phyloP scores from a whole-genome alignment of 176 grass and related monocot species.

The Raddia distichophylla region DNA sequence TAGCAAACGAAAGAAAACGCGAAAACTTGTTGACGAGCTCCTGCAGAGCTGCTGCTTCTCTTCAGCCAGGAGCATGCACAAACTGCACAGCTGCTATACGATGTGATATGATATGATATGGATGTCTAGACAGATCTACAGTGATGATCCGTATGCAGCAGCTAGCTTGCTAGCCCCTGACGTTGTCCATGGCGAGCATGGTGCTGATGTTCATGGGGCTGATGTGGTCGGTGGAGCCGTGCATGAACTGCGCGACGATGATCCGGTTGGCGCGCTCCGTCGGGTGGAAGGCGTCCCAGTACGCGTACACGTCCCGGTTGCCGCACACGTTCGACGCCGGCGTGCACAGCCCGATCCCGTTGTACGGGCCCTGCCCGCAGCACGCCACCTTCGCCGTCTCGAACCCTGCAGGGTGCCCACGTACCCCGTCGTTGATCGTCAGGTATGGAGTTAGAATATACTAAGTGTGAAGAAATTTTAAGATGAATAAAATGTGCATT shows the following conservation, averaged over 20 bases:
- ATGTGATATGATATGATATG: not conserved
- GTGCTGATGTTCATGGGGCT: slow-evolving; percentile 96
- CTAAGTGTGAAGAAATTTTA: too few relatives aligned
- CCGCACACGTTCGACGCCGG: slow-evolving; percentile 74
- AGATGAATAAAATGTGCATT: too few relatives aligned
- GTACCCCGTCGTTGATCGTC: too few relatives aligned
- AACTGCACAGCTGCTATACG: not conserved
- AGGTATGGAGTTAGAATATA: too few relatives aligned
- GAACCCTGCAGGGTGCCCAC: slow-evolving; percentile 58
- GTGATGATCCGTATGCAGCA: too few relatives aligned
- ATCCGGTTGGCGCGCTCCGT: slow-evolving; percentile 87
- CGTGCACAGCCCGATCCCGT: slow-evolving; percentile 84
- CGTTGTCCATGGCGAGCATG: slow-evolving; percentile 76
- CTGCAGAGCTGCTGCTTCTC: not conserved
- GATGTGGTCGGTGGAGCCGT: slow-evolving; percentile 78
- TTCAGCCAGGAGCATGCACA: not conserved
- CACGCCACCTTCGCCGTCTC: slow-evolving; percentile 80
- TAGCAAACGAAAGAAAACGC: not conserved
- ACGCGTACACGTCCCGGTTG: slow-evolving; percentile 72
- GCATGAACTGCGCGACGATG: slow-evolving; percentile 85
- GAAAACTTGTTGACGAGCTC: slow-evolving; percentile 25
- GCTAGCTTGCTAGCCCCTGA: not conserved
- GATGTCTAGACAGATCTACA: not conserved
- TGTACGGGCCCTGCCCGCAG: slow-evolving; percentile 93
- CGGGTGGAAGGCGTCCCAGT: slow-evolving; percentile 91